Base-by-base conservation (phyloP, 2,329 filamentous ascomycete species). In the Pseudofabraea citricarpa region DNA sequence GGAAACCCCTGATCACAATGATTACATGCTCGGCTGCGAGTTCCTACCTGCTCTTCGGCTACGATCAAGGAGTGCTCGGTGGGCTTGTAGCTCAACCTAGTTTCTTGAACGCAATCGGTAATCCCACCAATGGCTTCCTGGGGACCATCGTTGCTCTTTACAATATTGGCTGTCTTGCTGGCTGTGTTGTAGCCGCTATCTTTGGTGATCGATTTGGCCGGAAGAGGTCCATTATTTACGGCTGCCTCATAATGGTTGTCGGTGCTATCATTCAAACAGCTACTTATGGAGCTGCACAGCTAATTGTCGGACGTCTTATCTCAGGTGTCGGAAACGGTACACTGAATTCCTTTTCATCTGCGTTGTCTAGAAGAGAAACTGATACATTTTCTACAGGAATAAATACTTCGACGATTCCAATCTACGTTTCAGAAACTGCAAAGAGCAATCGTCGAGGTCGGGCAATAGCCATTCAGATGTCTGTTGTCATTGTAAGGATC, bases 201-300 rank as follows among this genome's bases (percentile, higher is more conserved):
- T 59, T 76, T 31, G 75, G 75, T 6, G 74, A 56, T 48, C 62
- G 68, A n/a, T 68, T 80, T 22, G 77, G 77, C 21, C 69, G 77
- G n/a, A 71, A 71, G 52, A 67, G 66, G 21, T 75, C 74, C 20
- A 78, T 80, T 47, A 69, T 78, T 36, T 55, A 71, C 18, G 77
- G 77, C 22, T 70, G 71, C n/a, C 49, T 60, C 2, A 72, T 80
- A 51, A 74, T 80, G 69, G 63, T 77, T 9, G 51, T 79, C 21
- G 77, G 77, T 15, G 76, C 76, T 23, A 51, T 57, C 16, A 53
- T 67, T 10, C 64, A 67, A 44, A 57, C 62, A 13, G 61, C 60
- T 10, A 55, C 64, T 4, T 63, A 61, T 19, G 65, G 64, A 21
- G 60, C 75, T 31, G 64, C 68, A 18, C 73, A 78, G 52, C 70